phyloP scores from a whole-genome alignment of 225 moss, liverwort and hornwort genomes.

The Anthoceros angustus region DNA sequence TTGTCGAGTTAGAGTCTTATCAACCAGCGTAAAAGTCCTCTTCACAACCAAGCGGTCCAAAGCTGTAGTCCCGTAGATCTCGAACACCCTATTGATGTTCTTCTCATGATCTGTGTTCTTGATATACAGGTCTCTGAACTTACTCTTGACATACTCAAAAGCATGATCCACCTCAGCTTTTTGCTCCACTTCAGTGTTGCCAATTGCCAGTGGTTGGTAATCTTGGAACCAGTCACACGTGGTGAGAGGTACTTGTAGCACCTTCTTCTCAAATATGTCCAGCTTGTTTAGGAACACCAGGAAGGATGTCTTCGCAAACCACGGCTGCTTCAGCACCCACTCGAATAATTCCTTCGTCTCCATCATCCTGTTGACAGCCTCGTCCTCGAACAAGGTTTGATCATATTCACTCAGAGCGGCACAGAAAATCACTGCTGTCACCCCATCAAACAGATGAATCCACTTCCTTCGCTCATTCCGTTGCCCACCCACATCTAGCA shows the following conservation, averaged over 20 bases:
- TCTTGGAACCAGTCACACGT: constrained; percentile 52
- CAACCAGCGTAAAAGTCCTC: constrained; percentile 41
- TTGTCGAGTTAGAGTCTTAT: constrained; percentile 29
- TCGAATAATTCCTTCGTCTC: constrained; percentile 52
- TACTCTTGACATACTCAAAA: constrained; percentile 41
- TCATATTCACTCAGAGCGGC: constrained; percentile 58
- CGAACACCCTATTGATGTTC: constrained; percentile 32
- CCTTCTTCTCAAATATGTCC: constrained; percentile 49
- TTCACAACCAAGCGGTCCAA: constrained; percentile 33
- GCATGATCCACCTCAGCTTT: constrained; percentile 41
- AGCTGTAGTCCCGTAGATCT: constrained; percentile 46
- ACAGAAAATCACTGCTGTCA: constrained; percentile 54
- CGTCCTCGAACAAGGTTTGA: constrained; percentile 43
- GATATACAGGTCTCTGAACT: constrained; percentile 32
- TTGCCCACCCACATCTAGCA: constrained; percentile 52
- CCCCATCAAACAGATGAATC: constrained; percentile 52
- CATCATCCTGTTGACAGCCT: constrained; percentile 40
- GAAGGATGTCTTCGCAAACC: constrained; percentile 48
- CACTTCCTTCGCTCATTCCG: constrained; percentile 47
- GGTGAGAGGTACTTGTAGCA: constrained; percentile 38
- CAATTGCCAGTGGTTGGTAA: constrained; percentile 25
- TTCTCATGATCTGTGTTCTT: constrained; percentile 17
- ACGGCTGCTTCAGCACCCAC: constrained; percentile 45
- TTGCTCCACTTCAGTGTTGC: neutral
- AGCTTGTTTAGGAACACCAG: constrained; percentile 52